phyloP scores from a whole-genome alignment of 2,329 filamentous ascomycete genomes.

The Venturia asperata region DNA sequence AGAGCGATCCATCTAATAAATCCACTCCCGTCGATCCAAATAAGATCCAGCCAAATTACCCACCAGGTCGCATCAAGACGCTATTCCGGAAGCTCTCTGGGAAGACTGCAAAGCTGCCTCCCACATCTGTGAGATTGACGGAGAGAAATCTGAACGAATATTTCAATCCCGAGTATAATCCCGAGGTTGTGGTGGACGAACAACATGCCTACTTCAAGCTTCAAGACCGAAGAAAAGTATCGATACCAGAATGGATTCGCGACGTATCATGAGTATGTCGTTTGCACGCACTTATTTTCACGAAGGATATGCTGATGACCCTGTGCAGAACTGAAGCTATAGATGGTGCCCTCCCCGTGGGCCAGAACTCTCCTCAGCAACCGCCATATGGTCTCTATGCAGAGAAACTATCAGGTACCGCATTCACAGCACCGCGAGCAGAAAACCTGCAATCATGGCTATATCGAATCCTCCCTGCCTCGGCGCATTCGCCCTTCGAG shows the following conservation, averaged over 20 bases:
- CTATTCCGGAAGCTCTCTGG: conserved; percentile 7
- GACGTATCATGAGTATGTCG: conserved; percentile 64
- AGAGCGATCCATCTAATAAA: neutral
- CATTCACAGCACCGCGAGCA: conserved; percentile 51
- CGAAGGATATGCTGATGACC: neutral
- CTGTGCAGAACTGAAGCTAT: conserved; percentile 65
- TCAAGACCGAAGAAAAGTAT: conserved; percentile 61
- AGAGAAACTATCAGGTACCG: conserved; percentile 58
- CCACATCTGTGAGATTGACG: conserved; percentile 23
- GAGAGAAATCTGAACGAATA: conserved; percentile 28
- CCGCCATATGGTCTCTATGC: conserved; percentile 71
- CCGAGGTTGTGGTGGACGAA: conserved; percentile 20
- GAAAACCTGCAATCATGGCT: conserved; percentile 54
- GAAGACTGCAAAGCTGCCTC: conserved; percentile 6
- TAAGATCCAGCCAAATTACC: conserved; percentile 9
- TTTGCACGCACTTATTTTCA: conserved; percentile 20
- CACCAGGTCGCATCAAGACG: conserved; percentile 6
- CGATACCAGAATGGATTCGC: conserved; percentile 72
- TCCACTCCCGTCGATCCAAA: conserved; percentile 14
- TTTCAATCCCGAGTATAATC: conserved; percentile 28
- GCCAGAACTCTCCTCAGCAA: conserved; percentile 76
- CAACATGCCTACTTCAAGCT: conserved; percentile 58
- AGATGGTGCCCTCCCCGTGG: conserved; percentile 64
- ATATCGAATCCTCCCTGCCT: conserved; percentile 50
- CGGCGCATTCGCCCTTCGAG: conserved; percentile 51